These are phyloP conservation scores for Begonia masoniana DNA, from an alignment of 306 rosid species.

Conservation along the genomic window DNA sequence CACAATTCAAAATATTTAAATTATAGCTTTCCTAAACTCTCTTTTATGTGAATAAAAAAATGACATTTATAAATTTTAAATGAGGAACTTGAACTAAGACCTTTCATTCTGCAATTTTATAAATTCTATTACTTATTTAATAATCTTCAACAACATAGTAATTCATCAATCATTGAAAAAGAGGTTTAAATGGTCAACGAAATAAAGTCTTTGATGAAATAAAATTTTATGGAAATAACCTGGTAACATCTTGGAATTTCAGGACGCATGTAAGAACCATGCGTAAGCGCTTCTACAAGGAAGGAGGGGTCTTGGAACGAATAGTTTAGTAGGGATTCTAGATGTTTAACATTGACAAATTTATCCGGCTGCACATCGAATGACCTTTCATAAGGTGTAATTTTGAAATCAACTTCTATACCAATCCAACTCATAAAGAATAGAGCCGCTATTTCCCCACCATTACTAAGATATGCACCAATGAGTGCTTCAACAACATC, in stretches of 20 bases:
- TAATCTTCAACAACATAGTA: too few species aligned
- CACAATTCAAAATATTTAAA: too few species aligned
- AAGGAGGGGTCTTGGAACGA: slow-evolving; percentile 42
- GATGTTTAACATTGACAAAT: slow-evolving; percentile 26
- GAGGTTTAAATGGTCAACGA: not conserved
- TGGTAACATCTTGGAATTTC: slow-evolving; percentile 78
- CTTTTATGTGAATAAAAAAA: not conserved
- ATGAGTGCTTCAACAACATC: slow-evolving; percentile 91
- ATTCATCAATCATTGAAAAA: not conserved
- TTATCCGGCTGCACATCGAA: slow-evolving; percentile 24
- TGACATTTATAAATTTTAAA: not conserved
- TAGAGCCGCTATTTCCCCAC: slow-evolving; percentile 62
- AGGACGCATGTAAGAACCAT: slow-evolving; percentile 86
- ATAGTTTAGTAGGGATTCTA: slow-evolving; percentile 50
- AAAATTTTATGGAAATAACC: slow-evolving; percentile 21
- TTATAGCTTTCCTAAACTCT: too few species aligned
- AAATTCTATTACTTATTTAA: too few species aligned
- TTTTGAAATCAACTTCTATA: slow-evolving; percentile 40
- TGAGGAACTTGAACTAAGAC: not conserved
- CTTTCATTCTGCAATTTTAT: too few species aligned
- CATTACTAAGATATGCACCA: slow-evolving; percentile 65
- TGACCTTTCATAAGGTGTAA: slow-evolving; percentile 25
- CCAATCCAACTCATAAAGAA: slow-evolving; percentile 64
- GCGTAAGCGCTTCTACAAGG: slow-evolving; percentile 75
- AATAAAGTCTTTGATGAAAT: not conserved